Conservation (phyloP, 768 basidiomycete genomes). For the Podaxis sp. region DNA sequence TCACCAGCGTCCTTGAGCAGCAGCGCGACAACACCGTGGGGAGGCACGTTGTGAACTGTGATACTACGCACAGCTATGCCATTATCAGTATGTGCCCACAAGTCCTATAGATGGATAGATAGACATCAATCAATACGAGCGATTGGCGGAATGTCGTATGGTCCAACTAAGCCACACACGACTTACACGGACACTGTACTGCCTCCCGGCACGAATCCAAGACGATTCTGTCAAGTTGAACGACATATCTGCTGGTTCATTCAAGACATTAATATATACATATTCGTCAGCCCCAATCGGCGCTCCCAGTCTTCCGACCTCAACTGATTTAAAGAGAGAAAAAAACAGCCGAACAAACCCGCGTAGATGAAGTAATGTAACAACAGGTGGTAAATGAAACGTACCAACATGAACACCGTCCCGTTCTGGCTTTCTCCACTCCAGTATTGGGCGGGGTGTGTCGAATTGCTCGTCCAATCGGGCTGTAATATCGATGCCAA, state of each 20-base stretch:
- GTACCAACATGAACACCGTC: slow-evolving; percentile 65
- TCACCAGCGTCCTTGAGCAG: slow-evolving; percentile 66
- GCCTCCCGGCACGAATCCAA: slow-evolving; percentile 66
- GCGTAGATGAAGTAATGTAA: background rate
- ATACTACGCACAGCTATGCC: slow-evolving; percentile 64
- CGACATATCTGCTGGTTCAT: slow-evolving; percentile 54
- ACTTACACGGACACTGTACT: slow-evolving; percentile 64
- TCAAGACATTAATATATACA: slow-evolving; percentile 57
- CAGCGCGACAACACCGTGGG: slow-evolving; percentile 70
- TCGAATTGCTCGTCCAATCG: slow-evolving; percentile 41
- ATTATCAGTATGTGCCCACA: slow-evolving; percentile 73
- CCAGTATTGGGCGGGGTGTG: slow-evolving; percentile 71
- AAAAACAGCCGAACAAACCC: background rate
- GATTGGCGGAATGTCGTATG: background rate
- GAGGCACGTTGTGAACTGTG: slow-evolving; percentile 50
- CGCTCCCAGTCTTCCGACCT: background rate
- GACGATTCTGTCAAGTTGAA: slow-evolving; percentile 70
- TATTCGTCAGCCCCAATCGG: slow-evolving; percentile 53
- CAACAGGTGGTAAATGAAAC: slow-evolving; percentile 16
- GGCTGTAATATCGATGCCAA: slow-evolving; percentile 26
- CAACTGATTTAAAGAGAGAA: background rate
- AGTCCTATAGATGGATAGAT: slow-evolving; percentile 45
- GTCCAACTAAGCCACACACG: slow-evolving; percentile 19
- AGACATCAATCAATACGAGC: no score
- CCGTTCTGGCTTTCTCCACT: slow-evolving; percentile 65